phyloP scores from a whole-genome alignment of 1,284 basidiomycete species.

The Grifola frondosa region DNA sequence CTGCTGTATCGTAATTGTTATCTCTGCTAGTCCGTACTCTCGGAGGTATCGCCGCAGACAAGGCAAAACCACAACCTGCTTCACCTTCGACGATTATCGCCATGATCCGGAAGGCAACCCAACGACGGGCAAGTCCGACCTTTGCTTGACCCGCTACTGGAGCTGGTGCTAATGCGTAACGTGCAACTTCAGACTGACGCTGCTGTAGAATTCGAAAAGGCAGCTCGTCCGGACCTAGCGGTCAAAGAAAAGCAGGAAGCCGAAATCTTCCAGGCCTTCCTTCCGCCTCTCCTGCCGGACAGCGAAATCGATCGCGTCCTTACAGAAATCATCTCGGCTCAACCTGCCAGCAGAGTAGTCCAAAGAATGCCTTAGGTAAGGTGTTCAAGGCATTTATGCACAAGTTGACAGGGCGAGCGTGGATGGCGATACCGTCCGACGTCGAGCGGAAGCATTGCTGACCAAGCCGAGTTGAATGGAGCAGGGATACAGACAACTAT shows the following conservation, averaged over 20 bases:
- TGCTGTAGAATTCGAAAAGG: slow-evolving; percentile 51
- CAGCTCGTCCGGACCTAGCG: slow-evolving; percentile 63
- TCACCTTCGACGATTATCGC: slow-evolving; percentile 44
- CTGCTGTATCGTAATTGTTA: background rate
- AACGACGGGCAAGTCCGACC: slow-evolving; percentile 51
- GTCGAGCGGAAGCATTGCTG: slow-evolving; percentile 45
- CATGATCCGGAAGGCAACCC: slow-evolving; percentile 58
- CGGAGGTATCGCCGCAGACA: slow-evolving; percentile 68
- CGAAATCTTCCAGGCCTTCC: slow-evolving; percentile 49
- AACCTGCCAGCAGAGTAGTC: slow-evolving; percentile 22
- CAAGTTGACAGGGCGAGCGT: slow-evolving; percentile 59
- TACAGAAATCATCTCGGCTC: slow-evolving; percentile 37
- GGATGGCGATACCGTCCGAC: slow-evolving; percentile 55
- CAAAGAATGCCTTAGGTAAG: slow-evolving; percentile 43
- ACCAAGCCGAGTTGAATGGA: too few relatives aligned
- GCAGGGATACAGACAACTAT: too few relatives aligned
- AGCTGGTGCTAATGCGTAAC: background rate
- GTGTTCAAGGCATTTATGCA: slow-evolving; percentile 64
- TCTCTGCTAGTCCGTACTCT: slow-evolving; percentile 53
- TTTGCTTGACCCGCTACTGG: background rate
- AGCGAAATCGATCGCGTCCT: slow-evolving; percentile 54
- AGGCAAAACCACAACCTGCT: slow-evolving; percentile 41
- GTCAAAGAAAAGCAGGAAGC: slow-evolving; percentile 61
- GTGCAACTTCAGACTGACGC: slow-evolving; percentile 51
- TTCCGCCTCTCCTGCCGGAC: slow-evolving; percentile 59